Base-by-base conservation (phyloP, 768 basidiomycete genomes). In the Amanita inopinata region DNA sequence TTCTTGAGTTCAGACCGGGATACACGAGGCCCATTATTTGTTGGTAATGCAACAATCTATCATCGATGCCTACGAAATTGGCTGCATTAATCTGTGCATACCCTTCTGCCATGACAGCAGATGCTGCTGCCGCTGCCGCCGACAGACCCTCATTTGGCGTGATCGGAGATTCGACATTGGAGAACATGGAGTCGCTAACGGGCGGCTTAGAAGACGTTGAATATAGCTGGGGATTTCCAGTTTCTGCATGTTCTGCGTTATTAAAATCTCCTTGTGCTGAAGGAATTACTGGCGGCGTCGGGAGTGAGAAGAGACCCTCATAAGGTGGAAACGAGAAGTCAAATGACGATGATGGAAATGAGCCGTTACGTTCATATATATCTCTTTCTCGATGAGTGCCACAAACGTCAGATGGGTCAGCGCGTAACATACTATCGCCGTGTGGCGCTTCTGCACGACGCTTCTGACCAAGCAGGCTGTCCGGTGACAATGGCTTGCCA, bases 371-470 rank as follows among this genome's bases (percentile, higher is more conserved):
- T 40, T 63, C 63, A 41, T 63, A 66, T 22, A 61, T 58, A 43
- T 75, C 64, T 32, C 51, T 50, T 62, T 61, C 47, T 53, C 47
- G 46, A 49, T 52, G 51, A 23, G 58, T 56, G 35, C 61, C 61
- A 44, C 73, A 64, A 22, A 78, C 56, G 37, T 73, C 67, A 14
- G 80, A 77, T 3, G 83, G 81, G 64, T 90, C 87, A 36, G 75
- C 83, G 34, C 86, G 80, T 42, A 90, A 59, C 64, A 85, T 72
- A 54, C 82, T 84, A 58, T 90, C 87, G 40, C 67, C 73, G 53
- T 85, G 87, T 28, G 84, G 80, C n/a, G 77, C 69, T 45, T 88
- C 85, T 8, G 88, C 88, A 33, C 80, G 77, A 38, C 88, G 78
- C 63, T 90, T 91, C 48, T 73, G 78, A 22, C 82, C 83, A 51